phyloP scores from a whole-genome alignment of 2,329 filamentous ascomycete genomes.

The Dactylella cylindrospora region DNA sequence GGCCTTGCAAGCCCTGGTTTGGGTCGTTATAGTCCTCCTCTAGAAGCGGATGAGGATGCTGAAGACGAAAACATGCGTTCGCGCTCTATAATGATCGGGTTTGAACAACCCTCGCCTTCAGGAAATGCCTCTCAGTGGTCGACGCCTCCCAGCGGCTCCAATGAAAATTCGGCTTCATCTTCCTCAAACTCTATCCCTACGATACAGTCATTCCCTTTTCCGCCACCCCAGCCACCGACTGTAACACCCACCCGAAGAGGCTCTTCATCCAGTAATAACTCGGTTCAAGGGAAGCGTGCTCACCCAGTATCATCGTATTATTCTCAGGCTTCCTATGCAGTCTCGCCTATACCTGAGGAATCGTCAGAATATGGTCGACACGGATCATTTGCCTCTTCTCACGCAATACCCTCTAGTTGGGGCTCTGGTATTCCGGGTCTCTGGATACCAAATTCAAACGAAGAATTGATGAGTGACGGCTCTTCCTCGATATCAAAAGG shows the following conservation, averaged over 20 bases:
- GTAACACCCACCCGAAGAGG: conserved; percentile 48
- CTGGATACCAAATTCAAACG: conserved; percentile 56
- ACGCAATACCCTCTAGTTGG: conserved; percentile 71
- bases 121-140: background rate
- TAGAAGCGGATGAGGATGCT: conserved; percentile 41
- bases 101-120: conserved; percentile 29
- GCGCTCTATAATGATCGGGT: conserved; percentile 39
- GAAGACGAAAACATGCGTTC: conserved; percentile 35
- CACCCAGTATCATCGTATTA: conserved; percentile 56
- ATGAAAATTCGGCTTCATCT: too few relatives aligned
- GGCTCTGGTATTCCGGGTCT: conserved; percentile 54
- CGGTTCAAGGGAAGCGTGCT: conserved; percentile 51
- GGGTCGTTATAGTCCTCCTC: conserved; percentile 39
- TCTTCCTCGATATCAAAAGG: conserved; percentile 50
- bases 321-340: conserved; percentile 62
- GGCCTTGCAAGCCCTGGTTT: conserved; percentile 23
- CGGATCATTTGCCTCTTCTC: conserved; percentile 69
- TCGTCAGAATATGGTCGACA: conserved; percentile 60
- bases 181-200: too few relatives aligned
- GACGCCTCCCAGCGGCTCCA: conserved; percentile 4
- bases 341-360: conserved; percentile 76
- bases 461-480: conserved; percentile 43
- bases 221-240: conserved; percentile 46
- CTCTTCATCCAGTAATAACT: conserved; percentile 50
- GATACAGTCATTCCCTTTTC: conserved; percentile 48